Base-by-base conservation (phyloP, 192 early-diverging fungal species). In the Coemansia asiatica region DNA sequence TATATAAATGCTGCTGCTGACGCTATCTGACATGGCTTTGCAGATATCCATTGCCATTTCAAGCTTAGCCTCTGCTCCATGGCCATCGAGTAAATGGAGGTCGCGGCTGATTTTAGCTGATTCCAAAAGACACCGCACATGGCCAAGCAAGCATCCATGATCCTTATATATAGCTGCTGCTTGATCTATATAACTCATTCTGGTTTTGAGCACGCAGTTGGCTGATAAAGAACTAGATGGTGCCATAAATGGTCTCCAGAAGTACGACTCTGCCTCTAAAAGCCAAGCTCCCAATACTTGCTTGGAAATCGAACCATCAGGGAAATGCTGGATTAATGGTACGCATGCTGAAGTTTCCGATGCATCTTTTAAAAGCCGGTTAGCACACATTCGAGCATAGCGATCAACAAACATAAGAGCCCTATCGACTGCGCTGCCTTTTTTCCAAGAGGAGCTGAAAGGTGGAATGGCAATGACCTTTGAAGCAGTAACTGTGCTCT, bases 321-420 rank as follows among this genome's bases (percentile, higher is more conserved):
- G 56, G 16, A 58, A 27, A 22, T 65, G 48, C 29, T 54, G 57
- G 18, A 62, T 59, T 22, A 69, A 4, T 10, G 73, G 58, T 0
- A 28, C 6, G 12, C n/a, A 46, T 3, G 49, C 63, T 1, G 56
- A 27, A 0, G 38, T 19, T 19, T 75, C 69, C 1, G 21, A 26
- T 0, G 73, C 15, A 21, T 81, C 73, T 13, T 26, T 54, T 25
- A 47, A 48, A 13, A 81, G 28, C 29, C 73, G 72, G 4, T 56
- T 63, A 4, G 65, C 68, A n/a, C 69, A 68, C 77, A 80, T 74
- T n/a, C 77, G 68, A 21, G 60, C 77, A 23, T 80, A 71, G 12
- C 72, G 72, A 36, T 80, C 69, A 1, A 72, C 65, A 60, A 81
- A 72, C 69, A 65, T 48, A 31, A 66, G 49, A 25, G 69, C 18